These are phyloP conservation scores for Stereocaulon alpinum DNA, from an alignment of 495 filamentous ascomycete genomes.

Conservation along the genomic window DNA sequence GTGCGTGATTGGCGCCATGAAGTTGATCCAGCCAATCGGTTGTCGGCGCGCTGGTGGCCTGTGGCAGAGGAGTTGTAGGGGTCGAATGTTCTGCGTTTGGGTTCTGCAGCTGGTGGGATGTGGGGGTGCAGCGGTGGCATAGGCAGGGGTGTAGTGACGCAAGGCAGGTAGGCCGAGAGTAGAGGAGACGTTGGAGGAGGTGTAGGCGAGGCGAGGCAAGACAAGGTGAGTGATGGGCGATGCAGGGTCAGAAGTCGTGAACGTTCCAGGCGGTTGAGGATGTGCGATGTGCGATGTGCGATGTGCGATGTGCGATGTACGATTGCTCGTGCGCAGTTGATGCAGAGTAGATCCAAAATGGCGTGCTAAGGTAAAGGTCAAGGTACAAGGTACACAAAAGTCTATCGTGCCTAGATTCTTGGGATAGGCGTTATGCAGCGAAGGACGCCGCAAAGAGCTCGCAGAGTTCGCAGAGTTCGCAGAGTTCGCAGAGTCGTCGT, in stretches of 20 bases:
- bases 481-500: too few relatives aligned
- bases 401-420: too few relatives aligned
- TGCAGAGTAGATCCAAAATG: too few relatives aligned
- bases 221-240: neutral
- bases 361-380: too few relatives aligned
- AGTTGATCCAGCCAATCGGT: conserved; percentile 43
- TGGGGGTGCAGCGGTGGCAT: conserved; percentile 15
- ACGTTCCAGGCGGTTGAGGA: too few relatives aligned
- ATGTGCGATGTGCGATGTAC: too few relatives aligned
- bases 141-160: neutral
- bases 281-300: too few relatives aligned
- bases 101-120: conserved; percentile 35
- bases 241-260: neutral
- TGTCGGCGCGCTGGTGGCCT: conserved; percentile 71
- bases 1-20: conserved; percentile 63
- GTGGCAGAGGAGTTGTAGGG: conserved; percentile 72
- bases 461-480: too few relatives aligned
- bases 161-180: neutral
- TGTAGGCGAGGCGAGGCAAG: neutral
- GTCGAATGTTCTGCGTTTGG: conserved; percentile 51
- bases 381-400: too few relatives aligned
- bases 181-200: neutral
- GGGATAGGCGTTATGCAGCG: too few relatives aligned
- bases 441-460: too few relatives aligned
- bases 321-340: too few relatives aligned